A percentile compares a stretch with the other conserved stretches of the same genome.
These are phyloP conservation scores for Taphrina confusa DNA, from an alignment of 1,139 yeast genomes.

Conservation along the genomic window DNA sequence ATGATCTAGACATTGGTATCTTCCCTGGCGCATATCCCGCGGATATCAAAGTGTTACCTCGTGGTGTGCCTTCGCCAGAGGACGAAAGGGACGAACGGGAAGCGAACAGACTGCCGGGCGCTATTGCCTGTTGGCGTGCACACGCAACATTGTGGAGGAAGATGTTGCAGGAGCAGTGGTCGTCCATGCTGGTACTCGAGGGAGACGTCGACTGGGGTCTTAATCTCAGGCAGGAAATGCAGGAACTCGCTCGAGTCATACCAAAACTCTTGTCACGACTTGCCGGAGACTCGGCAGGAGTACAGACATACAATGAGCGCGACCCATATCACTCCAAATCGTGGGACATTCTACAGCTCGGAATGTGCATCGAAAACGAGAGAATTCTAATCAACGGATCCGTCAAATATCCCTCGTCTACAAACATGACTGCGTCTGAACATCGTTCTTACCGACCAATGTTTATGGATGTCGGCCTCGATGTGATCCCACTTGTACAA, in stretches of 20 bases:
- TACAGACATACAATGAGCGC: background rate
- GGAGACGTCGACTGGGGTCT: background rate
- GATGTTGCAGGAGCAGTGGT: background rate
- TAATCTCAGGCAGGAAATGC: background rate
- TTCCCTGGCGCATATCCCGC: background rate
- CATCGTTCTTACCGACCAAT: background rate
- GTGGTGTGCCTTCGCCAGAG: too few species aligned
- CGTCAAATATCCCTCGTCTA: background rate
- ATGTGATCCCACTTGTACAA: background rate
- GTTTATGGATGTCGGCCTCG: background rate
- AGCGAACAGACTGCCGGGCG: background rate
- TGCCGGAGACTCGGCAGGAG: background rate
- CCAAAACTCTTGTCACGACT: slow-evolving; percentile 4
- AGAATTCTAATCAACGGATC: background rate
- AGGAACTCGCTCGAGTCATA: background rate
- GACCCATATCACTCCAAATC: background rate
- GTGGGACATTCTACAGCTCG: background rate
- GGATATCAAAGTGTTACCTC: background rate
- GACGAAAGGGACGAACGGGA: background rate
- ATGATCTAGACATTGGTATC: background rate
- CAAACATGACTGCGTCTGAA: background rate
- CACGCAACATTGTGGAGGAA: background rate
- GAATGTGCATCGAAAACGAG: background rate
- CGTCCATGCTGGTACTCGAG: background rate
- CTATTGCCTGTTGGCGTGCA: background rate